Percentiles rank a stretch among this genome's conserved stretches.
Evolutionary conservation across 768 basidiomycete genomes (phyloP).

Genomic region (Infundibulicybe gibba): DNA sequence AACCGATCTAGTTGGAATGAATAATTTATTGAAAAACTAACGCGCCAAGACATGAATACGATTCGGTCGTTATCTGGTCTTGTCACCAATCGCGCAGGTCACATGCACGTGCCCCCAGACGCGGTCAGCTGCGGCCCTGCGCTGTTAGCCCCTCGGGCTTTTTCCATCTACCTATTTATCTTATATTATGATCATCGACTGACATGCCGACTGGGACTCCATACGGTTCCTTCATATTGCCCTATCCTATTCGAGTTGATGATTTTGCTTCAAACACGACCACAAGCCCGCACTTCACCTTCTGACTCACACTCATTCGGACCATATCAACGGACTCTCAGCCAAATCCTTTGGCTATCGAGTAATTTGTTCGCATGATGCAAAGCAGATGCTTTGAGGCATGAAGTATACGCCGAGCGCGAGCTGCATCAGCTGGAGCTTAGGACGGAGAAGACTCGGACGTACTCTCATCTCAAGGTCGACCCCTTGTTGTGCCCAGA

Average conservation of each 20-base stretch:
- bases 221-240: slow-evolving; percentile 69
- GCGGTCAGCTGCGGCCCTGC: no score
- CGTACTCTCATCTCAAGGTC: slow-evolving; percentile 67
- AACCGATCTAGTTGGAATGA: no score
- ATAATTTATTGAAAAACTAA: no score
- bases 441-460: slow-evolving; percentile 47
- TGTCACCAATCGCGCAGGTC: no score
- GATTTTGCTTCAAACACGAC: slow-evolving; percentile 53
- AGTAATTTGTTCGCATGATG: slow-evolving; percentile 77
- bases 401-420: slow-evolving; percentile 69
- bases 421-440: slow-evolving; percentile 50
- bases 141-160: no score
- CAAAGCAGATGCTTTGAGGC: slow-evolving; percentile 83
- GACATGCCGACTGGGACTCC: slow-evolving; percentile 76
- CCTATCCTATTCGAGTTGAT: slow-evolving; percentile 86
- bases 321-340: slow-evolving; percentile 78
- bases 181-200: no score
- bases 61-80: no score
- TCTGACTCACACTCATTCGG: slow-evolving; percentile 88
- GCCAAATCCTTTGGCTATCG: slow-evolving; percentile 69
- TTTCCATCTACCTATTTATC: no score
- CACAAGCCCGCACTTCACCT: slow-evolving; percentile 56
- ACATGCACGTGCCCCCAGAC: no score
- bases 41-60: no score
- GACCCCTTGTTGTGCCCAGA: slow-evolving; percentile 41